Evolutionary conservation across 2,329 filamentous ascomycete genomes (phyloP), one percentile per base, ranked within the genome.

Genomic region (Spiromastix sp.): DNA sequence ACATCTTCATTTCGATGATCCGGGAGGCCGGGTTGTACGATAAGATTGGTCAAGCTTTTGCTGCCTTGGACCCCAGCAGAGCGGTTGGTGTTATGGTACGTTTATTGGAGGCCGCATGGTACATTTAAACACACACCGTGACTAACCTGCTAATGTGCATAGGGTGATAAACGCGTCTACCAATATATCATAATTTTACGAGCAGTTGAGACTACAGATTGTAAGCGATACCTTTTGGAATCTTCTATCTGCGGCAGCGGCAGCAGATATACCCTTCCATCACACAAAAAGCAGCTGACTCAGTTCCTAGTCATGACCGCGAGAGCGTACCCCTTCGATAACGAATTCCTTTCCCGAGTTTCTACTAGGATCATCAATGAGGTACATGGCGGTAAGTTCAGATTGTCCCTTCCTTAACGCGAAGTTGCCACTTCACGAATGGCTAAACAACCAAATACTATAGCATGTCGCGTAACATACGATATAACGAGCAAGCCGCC

Each of bases 271-370:
- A n/a, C n/a, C n/a, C 7, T n/a, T 17, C 7, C 13, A 29, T 28
- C n/a, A 17, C 10, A 16, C 32, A n/a, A n/a, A n/a, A n/a, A n/a
- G n/a, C n/a, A n/a, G n/a, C n/a, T n/a, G n/a, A n/a, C n/a, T n/a
- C n/a, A n/a, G n/a, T n/a, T n/a, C n/a, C n/a, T n/a, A 16, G 11
- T 84, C 57, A 87, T 87, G 83, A 83, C 72, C 2, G 81, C 80
- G 16, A 72, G 83, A 53, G 71, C 73, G 41, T 86, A 72, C 57
- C 66, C 74, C 35, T 84, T 85, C 49, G 64, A 72, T 36, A 70
- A 71, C 45, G 64, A 68, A 13, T 77, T 86, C 51, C 64, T 89
- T 42, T 73, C 75, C 57, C 63, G 63, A 40, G 75, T 85, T 19
- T 71, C 70, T 32, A 70, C 67, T 11, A 66, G 79, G 40, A 87